Evolutionary conservation across 169 alveolate species (phyloP), one percentile per base, ranked within the genome.

Genomic region (Cyclospora cayetanensis): DNA sequence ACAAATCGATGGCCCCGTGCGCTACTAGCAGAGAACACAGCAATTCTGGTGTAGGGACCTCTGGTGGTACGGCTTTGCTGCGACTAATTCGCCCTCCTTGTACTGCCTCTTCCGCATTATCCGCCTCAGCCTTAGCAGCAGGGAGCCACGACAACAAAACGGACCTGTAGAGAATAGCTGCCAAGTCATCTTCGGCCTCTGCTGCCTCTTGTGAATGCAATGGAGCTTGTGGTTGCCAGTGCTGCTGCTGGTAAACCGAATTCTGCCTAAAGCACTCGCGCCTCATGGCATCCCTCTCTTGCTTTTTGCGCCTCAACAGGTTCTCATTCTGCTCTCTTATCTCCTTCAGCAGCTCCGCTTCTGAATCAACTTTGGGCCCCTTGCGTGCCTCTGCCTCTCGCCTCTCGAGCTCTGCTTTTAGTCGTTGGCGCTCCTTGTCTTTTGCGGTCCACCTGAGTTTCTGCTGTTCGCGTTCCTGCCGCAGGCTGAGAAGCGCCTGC

Each of bases 1-100:
- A 89, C 65, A 89, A 50, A 34, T 89, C 84, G 60, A 89, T 80
- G 18, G 93, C 93, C 5, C 82, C 89, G 25, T 72, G 70, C 15
- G 25, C 37, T 31, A 39, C 34, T 7, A 89, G 72, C 29, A 35
- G 77, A 3, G 92, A 11, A 15, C 77, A 68, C n/a, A 87, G 2
- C 22, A 72, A 76, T 1, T 63, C 68, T n/a, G 92, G 92, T 9
- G 79, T 34, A 46, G 88, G 88, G 11, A 63, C 63, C 42, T 29
- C 55, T 25, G 37, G 2, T 39, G 29, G 70, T 31, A 80, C 37
- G 41, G 50, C 15, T 22, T 2, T 18, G 90, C 34, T 18, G 68
- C 55, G 27, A 74, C 90, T 31, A 68, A 39, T 27, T 35, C 39
- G 25, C 50, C 50, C 27, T 42, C 50, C 20, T n/a, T 9, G 15